Base-by-base conservation (phyloP, 2,329 filamentous ascomycete genomes). In the Endoconidiophora polonica region DNA sequence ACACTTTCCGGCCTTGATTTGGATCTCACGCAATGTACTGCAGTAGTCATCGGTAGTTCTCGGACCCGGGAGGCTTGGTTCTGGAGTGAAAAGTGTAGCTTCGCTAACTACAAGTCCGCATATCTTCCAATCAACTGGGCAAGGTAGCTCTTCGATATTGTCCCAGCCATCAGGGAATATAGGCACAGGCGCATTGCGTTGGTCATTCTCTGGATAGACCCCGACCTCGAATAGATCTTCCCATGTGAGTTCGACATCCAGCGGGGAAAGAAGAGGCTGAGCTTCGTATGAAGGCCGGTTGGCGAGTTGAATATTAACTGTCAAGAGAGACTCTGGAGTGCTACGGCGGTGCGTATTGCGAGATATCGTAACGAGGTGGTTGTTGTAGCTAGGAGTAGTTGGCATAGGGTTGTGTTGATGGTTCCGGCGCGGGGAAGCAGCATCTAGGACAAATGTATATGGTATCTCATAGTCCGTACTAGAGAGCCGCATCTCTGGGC, bases 211-310 rank as follows among this genome's bases (percentile, higher is more conserved):
- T 12, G 29, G 29, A 26, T 48, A 48, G 23, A 48, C 29, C 20
- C 46, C 46, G 3, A 48, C 38, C 33, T 48, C 46, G 16, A 48
- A 42, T 22, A 48, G 18, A 9, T 48, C 46, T n/a, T 48, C 37
- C 4, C 37, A 23, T n/a, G 36, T 48, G 9, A 48, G 46, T 12
- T 48, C 46, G 22, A 48, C 37, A 16, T 48, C 46, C 0, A 33
- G 9, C 12, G n/a, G 39, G n/a, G 39, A 16, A 23, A 18, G 14
- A 18, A 18, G 39, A 22, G 39, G 39, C n/a, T 9, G 39, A 7
- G 16, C 39, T 41, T 33, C 29, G 29, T 33, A 33, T 10, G 29
- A 33, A 33, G 29, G 29, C 4, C 29, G 29, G 29, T 33, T 33
- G 29, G 29, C 29, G 12, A 33, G 29, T 33, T 33, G 29, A 4